These are phyloP conservation scores for Diaporthe ilicicola DNA, from an alignment of 2,329 filamentous ascomycete genomes.

Conservation along the genomic window DNA sequence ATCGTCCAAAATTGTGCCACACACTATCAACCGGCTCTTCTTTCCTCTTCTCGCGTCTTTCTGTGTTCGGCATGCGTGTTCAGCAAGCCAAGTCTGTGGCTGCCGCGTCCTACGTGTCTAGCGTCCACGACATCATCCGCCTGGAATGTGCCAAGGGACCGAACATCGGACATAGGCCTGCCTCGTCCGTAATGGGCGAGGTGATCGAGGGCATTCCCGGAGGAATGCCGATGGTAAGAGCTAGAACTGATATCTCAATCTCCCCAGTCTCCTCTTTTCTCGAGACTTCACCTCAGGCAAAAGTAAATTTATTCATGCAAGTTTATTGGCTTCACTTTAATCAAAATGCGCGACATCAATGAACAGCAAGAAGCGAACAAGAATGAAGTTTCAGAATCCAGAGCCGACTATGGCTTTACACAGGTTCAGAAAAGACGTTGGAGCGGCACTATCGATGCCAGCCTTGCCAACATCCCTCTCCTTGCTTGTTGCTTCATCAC, in stretches of 20 bases:
- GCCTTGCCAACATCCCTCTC: conserved; percentile 32
- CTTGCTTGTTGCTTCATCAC: conserved; percentile 35
- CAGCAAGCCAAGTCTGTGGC: conserved; percentile 13
- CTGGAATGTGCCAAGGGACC: conserved; percentile 15
- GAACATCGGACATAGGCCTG: neutral
- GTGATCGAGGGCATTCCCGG: neutral
- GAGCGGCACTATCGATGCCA: conserved; percentile 21
- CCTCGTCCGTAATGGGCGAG: neutral
- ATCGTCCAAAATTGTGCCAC: neutral
- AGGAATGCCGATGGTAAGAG: neutral
- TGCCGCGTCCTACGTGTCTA: conserved; percentile 15
- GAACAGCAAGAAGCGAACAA: neutral
- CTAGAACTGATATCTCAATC: neutral
- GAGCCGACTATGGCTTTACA: neutral
- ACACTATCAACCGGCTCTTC: neutral
- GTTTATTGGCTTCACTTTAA: neutral
- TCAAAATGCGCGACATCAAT: neutral
- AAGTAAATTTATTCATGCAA: neutral
- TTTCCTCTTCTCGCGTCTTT: neutral
- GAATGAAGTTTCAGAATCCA: neutral
- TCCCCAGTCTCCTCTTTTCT: neutral
- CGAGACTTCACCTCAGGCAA: neutral
- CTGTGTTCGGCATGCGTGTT: neutral
- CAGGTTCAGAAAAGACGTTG: neutral
- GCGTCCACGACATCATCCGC: conserved; percentile 9